A percentile compares a stretch with the other conserved stretches of the same genome.
phyloP scores from a whole-genome alignment of 495 filamentous ascomycete genomes.

The Evansstolkia leycettana region DNA sequence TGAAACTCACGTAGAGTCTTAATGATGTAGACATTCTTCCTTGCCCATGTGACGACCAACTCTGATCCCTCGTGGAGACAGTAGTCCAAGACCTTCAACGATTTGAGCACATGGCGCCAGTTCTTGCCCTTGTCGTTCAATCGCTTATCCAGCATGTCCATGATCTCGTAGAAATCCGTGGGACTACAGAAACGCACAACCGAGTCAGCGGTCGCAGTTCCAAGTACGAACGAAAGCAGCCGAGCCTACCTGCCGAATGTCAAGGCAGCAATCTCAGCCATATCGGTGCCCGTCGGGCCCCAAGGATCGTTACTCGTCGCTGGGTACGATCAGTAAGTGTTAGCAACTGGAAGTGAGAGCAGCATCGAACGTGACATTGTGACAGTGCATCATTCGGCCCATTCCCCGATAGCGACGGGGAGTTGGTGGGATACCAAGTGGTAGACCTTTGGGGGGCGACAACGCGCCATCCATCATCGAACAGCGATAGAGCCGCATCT shows the following conservation, averaged over 20 bases:
- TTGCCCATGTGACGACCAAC: slow-evolving; percentile 92
- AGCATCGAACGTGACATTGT: background rate
- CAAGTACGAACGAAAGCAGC: background rate
- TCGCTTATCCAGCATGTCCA: slow-evolving; percentile 99
- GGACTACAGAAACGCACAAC: slow-evolving; percentile 40
- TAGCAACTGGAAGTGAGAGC: background rate
- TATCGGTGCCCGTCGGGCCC: slow-evolving; percentile 96
- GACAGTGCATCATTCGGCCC: background rate
- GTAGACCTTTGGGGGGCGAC: no score
- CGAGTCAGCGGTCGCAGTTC: slow-evolving; percentile 5
- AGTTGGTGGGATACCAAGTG: no score
- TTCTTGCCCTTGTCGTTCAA: slow-evolving; percentile 99
- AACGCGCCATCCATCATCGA: no score
- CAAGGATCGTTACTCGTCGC: slow-evolving; percentile 99
- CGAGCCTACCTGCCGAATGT: slow-evolving; percentile 83
- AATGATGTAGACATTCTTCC: slow-evolving; percentile 96
- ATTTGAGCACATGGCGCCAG: slow-evolving; percentile 97
- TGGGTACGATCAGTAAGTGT: slow-evolving; percentile 19
- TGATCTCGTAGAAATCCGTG: slow-evolving; percentile 98
- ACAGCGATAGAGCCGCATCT: no score
- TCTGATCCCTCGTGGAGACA: slow-evolving; percentile 96
- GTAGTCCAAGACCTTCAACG: slow-evolving; percentile 95
- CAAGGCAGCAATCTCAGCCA: slow-evolving; percentile 96
- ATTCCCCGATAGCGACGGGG: no score
- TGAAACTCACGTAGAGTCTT: slow-evolving; percentile 96